Base-by-base conservation (phyloP, 305 asterid species). In the Euphrasia arctica region DNA sequence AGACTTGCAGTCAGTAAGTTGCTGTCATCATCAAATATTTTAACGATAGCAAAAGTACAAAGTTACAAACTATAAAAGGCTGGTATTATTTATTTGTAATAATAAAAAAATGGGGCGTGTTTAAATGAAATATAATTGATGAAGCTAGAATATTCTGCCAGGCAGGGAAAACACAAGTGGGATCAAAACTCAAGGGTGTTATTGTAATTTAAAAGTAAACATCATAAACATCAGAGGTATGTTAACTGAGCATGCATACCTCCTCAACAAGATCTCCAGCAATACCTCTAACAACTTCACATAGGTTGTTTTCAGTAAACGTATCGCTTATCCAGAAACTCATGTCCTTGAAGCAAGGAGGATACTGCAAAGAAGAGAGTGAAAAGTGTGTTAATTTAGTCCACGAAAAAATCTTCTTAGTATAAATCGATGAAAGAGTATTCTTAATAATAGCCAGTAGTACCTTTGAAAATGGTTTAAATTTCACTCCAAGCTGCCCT, bases 201-300 rank as follows among this genome's bases (percentile, higher is more conserved):
- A 6, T 6, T 36, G 43, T 7, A 36, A 36, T 36, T 36, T 36
- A 36, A 36, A 5, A 36, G 43, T 36, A 36, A 36, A 36, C 9
- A 36, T 2, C 43, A 39, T 39, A 39, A 39, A 39, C 45, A 10
- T 39, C 43, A 39, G 9, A 4, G 43, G 43, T 39, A 39, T 6
- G 9, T 39, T 39, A 60, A 42, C 29, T 5, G 58, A 73, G 47
- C 74, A 43, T 83, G 41, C 74, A 43, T 83, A 90, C 99, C 99
- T 90, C 97, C 84, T 93, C 97, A 9, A 74, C 97, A 54, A 93
- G 99, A 82, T 93, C 99, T 63, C 99, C 97, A 66, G 97, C 90
- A 65, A 90, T 77, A 68, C 90, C 96, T 78, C 99, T 82, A 56
- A 90, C 88, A 68, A 90, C 83, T 85, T 93, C 99, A 68, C 99